Evolutionary conservation across 1,284 basidiomycete species (phyloP).

Genomic region (Retiboletus fuscus): DNA sequence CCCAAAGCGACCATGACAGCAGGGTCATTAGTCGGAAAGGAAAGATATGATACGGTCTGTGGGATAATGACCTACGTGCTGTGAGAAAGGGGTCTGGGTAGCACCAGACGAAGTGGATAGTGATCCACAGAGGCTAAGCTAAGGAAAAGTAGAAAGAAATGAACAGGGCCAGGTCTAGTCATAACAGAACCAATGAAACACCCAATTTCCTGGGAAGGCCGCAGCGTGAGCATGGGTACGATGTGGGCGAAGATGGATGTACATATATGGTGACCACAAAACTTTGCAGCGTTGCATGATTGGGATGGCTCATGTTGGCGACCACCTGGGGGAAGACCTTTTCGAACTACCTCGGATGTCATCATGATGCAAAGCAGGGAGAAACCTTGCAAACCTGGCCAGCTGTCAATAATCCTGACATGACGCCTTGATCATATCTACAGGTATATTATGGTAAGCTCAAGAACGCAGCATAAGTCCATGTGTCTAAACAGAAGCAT

Average conservation of each 20-base stretch:
- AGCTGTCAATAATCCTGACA: constrained; percentile 49
- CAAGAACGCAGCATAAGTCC: neutral
- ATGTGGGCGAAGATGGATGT: constrained; percentile 3
- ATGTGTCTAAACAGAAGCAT: constrained; percentile 19
- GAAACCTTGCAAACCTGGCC: constrained; percentile 35
- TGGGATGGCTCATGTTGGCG: constrained; percentile 44
- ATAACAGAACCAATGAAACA: constrained; percentile 62
- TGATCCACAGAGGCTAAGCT: no score
- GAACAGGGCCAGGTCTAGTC: no score
- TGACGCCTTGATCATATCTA: constrained; percentile 51
- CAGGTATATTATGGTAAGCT: constrained; percentile 14
- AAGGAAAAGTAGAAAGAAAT: no score
- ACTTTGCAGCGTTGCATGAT: constrained; percentile 49
- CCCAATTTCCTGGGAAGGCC: constrained; percentile 42
- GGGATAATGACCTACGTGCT: no score
- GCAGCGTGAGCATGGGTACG: neutral
- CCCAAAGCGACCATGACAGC: no score
- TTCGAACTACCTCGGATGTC: constrained; percentile 42
- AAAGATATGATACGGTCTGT: no score
- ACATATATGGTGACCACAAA: constrained; percentile 49
- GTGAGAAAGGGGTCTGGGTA: no score
- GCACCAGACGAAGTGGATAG: no score
- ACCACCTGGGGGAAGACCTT: constrained; percentile 46
- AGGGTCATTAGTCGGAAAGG: no score
- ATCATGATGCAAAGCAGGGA: constrained; percentile 3